phyloP scores from a whole-genome alignment of 805 yeast species.

The Myxozyma melibiosi region DNA sequence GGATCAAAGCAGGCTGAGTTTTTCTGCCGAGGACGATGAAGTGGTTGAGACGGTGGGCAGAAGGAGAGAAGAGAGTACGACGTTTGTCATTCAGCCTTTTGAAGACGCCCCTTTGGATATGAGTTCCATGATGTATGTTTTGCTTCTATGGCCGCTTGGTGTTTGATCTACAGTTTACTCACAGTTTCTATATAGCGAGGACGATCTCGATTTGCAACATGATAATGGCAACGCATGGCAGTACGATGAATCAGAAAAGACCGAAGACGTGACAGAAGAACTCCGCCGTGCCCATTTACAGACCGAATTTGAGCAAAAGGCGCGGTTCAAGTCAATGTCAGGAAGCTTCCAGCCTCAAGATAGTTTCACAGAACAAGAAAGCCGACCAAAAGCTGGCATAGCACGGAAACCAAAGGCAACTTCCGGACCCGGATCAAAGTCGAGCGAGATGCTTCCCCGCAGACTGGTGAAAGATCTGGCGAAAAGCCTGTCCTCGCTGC shows the following conservation, averaged over 20 bases:
- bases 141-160: too few relatives aligned
- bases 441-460: constrained; percentile 3
- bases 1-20: constrained; percentile 12
- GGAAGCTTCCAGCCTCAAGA: too few relatives aligned
- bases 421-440: not conserved
- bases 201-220: not conserved
- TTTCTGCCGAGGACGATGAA: not conserved
- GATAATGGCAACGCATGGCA: not conserved
- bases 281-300: not conserved
- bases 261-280: not conserved
- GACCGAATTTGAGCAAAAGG: constrained; percentile 6
- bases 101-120: constrained; percentile 4
- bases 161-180: too few relatives aligned
- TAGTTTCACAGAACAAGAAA: constrained; percentile 3
- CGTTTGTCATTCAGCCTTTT: constrained; percentile 15
- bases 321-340: too few relatives aligned
- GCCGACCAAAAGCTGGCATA: not conserved
- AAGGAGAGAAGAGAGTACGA: constrained; percentile 2
- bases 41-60: too few relatives aligned
- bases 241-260: not conserved
- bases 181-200: too few relatives aligned
- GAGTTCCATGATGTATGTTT: too few relatives aligned
- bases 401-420: not conserved
- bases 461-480: constrained; percentile 8
- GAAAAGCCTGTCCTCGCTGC: constrained; percentile 7